Evolutionary conservation across 495 filamentous ascomycete species (phyloP).

Genomic region (Podospora appendiculata): DNA sequence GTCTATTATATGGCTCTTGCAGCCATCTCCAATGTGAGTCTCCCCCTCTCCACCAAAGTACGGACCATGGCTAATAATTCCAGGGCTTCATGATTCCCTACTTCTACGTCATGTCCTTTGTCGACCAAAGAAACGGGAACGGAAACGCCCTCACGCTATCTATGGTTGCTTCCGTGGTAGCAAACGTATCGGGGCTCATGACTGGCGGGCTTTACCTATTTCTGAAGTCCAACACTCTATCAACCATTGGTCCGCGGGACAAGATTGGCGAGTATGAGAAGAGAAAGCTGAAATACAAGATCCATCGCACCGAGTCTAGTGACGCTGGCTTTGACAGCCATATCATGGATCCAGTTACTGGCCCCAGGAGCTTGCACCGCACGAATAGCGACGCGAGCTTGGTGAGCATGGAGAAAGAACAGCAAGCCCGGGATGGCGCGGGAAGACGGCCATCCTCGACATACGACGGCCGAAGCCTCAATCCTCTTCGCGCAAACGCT

Average conservation of each 20-base stretch:
- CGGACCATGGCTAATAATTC: constrained; percentile 8
- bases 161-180: constrained; percentile 40
- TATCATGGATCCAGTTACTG: constrained; percentile 21
- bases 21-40: constrained; percentile 33
- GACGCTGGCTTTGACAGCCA: constrained; percentile 24
- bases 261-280: constrained; percentile 35
- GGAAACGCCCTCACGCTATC: constrained; percentile 26
- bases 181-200: constrained; percentile 41
- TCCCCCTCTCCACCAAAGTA: neutral
- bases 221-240: constrained; percentile 35
- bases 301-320: constrained; percentile 11
- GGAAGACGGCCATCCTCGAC: constrained; percentile 6
- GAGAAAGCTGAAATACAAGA: constrained; percentile 24
- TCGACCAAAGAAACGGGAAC: constrained; percentile 12
- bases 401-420: constrained; percentile 19
- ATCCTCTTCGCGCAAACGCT: constrained; percentile 27
- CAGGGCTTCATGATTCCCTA: constrained; percentile 36
- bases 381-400: constrained; percentile 27
- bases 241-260: constrained; percentile 31
- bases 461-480: constrained; percentile 12
- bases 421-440: constrained; percentile 8
- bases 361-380: constrained; percentile 16
- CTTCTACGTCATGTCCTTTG: constrained; percentile 31
- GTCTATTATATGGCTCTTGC: constrained; percentile 38
- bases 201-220: constrained; percentile 42